Evolutionary conservation across 1,284 basidiomycete genomes (phyloP).

Genomic region (Xerocomus cyaneibrunnescens): DNA sequence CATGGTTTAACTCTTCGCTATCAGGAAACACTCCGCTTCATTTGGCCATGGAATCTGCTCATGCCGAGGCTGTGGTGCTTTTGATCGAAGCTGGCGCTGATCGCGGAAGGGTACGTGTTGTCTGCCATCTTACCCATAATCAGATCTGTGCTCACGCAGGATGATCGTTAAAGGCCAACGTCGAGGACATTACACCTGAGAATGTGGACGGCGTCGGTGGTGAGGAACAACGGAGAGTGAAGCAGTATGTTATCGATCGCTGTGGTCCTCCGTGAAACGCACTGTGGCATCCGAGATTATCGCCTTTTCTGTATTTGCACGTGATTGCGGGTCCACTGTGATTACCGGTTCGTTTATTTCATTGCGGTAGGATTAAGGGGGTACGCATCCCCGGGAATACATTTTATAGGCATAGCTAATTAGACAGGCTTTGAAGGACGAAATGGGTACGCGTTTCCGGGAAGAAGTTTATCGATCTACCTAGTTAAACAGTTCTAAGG

Average conservation of each 20-base stretch:
- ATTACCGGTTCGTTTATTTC: background rate
- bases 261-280: constrained; percentile 49
- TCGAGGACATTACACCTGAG: constrained; percentile 82
- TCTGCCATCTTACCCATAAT: background rate
- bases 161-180: constrained; percentile 58
- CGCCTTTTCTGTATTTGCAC: background rate
- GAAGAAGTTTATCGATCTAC: background rate
- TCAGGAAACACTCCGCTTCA: constrained; percentile 93
- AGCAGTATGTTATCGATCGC: constrained; percentile 68
- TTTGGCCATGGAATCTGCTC: constrained; percentile 92
- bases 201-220: constrained; percentile 79
- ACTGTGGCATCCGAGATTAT: background rate
- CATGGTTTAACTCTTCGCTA: background rate
- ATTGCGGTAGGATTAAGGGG: background rate
- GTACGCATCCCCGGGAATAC: background rate
- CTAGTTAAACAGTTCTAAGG: constrained; percentile 1
- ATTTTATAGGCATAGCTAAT: no score
- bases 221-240: constrained; percentile 73
- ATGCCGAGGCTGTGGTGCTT: constrained; percentile 85
- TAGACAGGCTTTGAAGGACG: background rate
- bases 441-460: background rate
- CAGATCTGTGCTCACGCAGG: constrained; percentile 14
- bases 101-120: constrained; percentile 68
- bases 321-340: background rate
- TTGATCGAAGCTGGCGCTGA: constrained; percentile 94